A percentile compares a stretch with the other conserved stretches of the same genome.
These are phyloP conservation scores for Leonotis leonurus DNA, from an alignment of 257 asterid genomes.

Conservation along the genomic window DNA sequence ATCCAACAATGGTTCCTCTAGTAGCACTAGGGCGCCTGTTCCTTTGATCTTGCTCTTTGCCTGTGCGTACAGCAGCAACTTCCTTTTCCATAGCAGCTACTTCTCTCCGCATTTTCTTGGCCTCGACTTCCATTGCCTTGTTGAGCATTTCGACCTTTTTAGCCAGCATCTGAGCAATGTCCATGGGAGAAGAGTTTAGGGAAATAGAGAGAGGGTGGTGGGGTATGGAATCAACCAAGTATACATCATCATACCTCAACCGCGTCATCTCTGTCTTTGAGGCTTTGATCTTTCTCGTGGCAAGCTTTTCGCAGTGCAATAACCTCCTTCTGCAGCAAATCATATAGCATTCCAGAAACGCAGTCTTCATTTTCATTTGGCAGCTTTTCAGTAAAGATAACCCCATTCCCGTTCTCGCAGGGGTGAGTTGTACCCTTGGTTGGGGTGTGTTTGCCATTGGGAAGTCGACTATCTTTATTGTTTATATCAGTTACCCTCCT, in stretches of 20 bases:
- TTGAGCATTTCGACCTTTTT: slow-evolving; percentile 70
- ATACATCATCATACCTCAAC: slow-evolving; percentile 53
- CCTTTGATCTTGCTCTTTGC: slow-evolving; percentile 65
- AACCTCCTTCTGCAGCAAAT: slow-evolving; percentile 91
- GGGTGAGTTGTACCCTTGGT: slow-evolving; percentile 30
- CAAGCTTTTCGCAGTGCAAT: slow-evolving; percentile 62
- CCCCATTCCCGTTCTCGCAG: slow-evolving; percentile 38
- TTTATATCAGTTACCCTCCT: slow-evolving; percentile 18
- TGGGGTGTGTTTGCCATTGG: slow-evolving; percentile 25
- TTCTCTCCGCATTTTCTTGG: slow-evolving; percentile 84
- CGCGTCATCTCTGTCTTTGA: slow-evolving; percentile 80
- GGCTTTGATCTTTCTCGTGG: slow-evolving; percentile 69
- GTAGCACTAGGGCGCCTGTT: slow-evolving; percentile 37
- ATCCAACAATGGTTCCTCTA: slow-evolving; percentile 44
- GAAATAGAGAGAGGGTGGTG: not conserved
- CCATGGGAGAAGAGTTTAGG: slow-evolving; percentile 11
- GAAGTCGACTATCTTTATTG: slow-evolving; percentile 24
- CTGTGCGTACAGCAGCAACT: slow-evolving; percentile 54
- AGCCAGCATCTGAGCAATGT: slow-evolving; percentile 67
- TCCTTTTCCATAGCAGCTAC: slow-evolving; percentile 84
- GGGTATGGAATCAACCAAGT: not conserved
- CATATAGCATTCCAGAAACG: slow-evolving; percentile 74
- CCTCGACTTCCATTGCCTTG: slow-evolving; percentile 84
- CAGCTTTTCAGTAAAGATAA: slow-evolving; percentile 27
- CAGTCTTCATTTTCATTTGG: slow-evolving; percentile 46